Evolutionary conservation across 441 rosid genomes (phyloP), one percentile per base, ranked within the genome.

Genomic region (Manihot esculenta): DNA sequence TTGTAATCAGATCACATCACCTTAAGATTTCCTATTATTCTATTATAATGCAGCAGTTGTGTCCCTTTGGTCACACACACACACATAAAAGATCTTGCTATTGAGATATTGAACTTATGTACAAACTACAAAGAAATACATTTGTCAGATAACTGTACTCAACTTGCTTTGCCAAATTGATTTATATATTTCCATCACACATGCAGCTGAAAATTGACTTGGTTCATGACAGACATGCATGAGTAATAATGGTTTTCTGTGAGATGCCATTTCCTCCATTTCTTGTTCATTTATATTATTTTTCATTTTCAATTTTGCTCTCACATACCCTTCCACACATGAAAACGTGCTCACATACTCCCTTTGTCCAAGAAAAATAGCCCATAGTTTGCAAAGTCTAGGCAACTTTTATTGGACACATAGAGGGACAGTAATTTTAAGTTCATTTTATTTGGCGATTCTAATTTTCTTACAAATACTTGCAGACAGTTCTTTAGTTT

Each of bases 401-500:
- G 14, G 69, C 33, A 66, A 3, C 27, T 45, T 26, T 27, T 17
- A 1, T 27, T 1, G 12, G 38, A 2, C 13, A 44, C 3, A 18
- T 10, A 15, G 15, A 21, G 26, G 24, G 44, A 27, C 17, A 30
- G 1, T 27, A 5, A 33, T 10, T 33, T 12, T 35, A 30, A 18
- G 27, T 2, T 57, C 33, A 24, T 23, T 51, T 13, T 55, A 4
- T 12, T 56, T 27, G 35, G 20, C 44, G 23, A 41, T n/a, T 17
- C 30, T 12, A 5, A 59, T 62, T 11, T 54, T 51, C 49, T 65
- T 24, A 49, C 24, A 26, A 63, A 62, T 67, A 35, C 42, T 62
- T 82, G 57, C 59, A 56, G 23, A 14, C 62, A 49, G 49, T 74
- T 73, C 77, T 33, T 30, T 35, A 11, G 20, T 54, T 69, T 45